phyloP scores from a whole-genome alignment of 169 alveolate genomes.

The Cyclospora cayetanensis region DNA sequence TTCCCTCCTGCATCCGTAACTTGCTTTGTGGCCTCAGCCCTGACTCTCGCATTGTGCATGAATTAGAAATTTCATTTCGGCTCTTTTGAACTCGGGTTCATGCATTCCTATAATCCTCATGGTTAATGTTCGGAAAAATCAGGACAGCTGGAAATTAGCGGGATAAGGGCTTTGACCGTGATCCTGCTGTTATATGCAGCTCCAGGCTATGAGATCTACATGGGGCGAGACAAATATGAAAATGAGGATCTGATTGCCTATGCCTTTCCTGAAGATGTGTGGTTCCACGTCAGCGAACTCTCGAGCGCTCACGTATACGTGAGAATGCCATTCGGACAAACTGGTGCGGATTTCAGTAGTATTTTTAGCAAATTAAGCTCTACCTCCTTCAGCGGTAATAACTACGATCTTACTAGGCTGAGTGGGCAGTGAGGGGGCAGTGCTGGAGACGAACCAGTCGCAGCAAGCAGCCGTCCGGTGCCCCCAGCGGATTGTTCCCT shows the following conservation, averaged over 20 bases:
- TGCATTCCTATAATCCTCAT: background rate
- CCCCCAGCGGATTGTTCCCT: too few relatives aligned
- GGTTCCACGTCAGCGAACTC: constrained; percentile 88
- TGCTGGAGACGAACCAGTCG: background rate
- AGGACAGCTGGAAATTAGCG: background rate
- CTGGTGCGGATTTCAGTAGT: background rate
- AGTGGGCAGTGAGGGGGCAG: background rate
- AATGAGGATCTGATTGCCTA: constrained; percentile 85
- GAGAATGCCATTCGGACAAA: constrained; percentile 72
- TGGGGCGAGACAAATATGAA: constrained; percentile 88
- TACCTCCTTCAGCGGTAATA: too few relatives aligned
- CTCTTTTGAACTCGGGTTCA: too few relatives aligned
- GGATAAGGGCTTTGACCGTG: background rate
- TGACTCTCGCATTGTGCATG: background rate
- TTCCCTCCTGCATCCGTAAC: background rate
- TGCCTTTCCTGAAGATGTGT: constrained; percentile 86
- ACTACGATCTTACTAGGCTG: background rate
- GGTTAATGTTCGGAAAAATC: background rate
- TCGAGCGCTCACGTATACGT: constrained; percentile 89
- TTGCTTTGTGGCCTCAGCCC: background rate
- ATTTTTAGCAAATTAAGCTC: too few relatives aligned
- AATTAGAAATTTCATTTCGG: background rate
- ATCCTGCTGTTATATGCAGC: background rate
- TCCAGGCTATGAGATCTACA: constrained; percentile 59
- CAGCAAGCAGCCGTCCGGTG: too few relatives aligned